Evolutionary conservation across 768 basidiomycete species (phyloP).

Genomic region (Pleurotus giganteus): DNA sequence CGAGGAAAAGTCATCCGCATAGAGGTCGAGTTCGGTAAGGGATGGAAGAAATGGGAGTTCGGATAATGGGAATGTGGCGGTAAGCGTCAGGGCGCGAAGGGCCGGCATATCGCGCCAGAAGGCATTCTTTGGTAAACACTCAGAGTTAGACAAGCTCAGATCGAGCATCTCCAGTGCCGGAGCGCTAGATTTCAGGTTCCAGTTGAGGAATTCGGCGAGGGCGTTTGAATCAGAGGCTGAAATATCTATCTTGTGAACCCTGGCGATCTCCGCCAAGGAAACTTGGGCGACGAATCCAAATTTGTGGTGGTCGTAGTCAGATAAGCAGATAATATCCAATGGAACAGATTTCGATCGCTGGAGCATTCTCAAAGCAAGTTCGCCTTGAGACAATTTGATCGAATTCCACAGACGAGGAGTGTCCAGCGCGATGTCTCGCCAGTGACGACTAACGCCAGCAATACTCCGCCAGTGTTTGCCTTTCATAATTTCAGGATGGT

Average conservation of each 20-base stretch:
- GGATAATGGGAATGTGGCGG: no score
- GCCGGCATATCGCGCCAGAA: neutral
- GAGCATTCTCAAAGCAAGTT: neutral
- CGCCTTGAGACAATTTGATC: neutral
- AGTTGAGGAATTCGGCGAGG: neutral
- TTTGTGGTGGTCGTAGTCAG: neutral
- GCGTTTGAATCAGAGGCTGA: neutral
- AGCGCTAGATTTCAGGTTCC: neutral
- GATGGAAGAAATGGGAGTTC: neutral
- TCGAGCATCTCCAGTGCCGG: neutral
- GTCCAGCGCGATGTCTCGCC: neutral
- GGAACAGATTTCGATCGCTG: neutral
- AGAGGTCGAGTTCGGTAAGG: neutral
- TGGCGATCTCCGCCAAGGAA: neutral
- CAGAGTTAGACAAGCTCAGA: neutral
- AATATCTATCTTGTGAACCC: neutral
- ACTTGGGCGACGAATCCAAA: neutral
- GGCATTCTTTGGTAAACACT: neutral
- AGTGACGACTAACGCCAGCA: neutral
- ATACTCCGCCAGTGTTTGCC: neutral
- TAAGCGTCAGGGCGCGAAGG: neutral
- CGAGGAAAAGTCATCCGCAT: neutral
- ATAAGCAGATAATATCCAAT: neutral
- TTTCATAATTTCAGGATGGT: neutral
- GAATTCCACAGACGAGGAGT: slow-evolving; percentile 3